Conservation (phyloP, 768 basidiomycete species). For the Tylopilus vinaceipallidus region DNA sequence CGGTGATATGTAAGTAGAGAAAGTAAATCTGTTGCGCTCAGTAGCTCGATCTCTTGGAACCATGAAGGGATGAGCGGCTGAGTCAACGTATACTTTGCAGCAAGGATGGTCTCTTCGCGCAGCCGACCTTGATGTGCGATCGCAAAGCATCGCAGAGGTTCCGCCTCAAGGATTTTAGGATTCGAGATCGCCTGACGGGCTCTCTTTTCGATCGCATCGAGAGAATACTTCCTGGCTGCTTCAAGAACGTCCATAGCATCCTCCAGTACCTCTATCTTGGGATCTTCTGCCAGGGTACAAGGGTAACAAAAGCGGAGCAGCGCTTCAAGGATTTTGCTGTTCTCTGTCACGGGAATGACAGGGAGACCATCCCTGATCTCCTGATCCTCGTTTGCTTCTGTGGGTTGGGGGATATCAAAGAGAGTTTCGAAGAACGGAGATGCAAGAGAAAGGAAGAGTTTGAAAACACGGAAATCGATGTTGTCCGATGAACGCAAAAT, state of each 20-base stretch:
- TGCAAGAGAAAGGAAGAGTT: not conserved
- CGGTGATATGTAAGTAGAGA: slow-evolving; percentile 22
- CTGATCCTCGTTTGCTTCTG: slow-evolving; percentile 4
- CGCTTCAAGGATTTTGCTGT: slow-evolving; percentile 12
- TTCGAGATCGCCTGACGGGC: slow-evolving; percentile 16
- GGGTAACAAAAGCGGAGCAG: slow-evolving; percentile 5
- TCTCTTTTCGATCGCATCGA: slow-evolving; percentile 15
- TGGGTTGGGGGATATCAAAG: slow-evolving; percentile 29
- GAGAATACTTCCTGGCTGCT: slow-evolving; percentile 16
- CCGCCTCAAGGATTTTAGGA: slow-evolving; percentile 18
- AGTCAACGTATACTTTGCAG: slow-evolving; percentile 30
- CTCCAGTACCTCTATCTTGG: slow-evolving; percentile 9
- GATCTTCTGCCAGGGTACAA: slow-evolving; percentile 23
- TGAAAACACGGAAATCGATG: slow-evolving; percentile 29
- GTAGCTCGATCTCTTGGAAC: slow-evolving; percentile 27
- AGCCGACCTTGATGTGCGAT: slow-evolving; percentile 24
- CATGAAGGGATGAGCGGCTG: slow-evolving; percentile 24
- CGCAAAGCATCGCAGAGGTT: slow-evolving; percentile 31
- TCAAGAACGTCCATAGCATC: slow-evolving; percentile 10
- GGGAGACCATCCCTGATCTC: slow-evolving; percentile 9
- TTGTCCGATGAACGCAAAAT: slow-evolving; percentile 28
- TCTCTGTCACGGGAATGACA: slow-evolving; percentile 17
- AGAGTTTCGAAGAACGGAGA: slow-evolving; percentile 33
- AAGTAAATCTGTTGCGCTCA: slow-evolving; percentile 28
- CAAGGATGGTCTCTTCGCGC: slow-evolving; percentile 23